Percentiles rank a stretch among this genome's conserved stretches.
Conservation (phyloP, 805 yeast species). For the Brettanomyces naardenensis region DNA sequence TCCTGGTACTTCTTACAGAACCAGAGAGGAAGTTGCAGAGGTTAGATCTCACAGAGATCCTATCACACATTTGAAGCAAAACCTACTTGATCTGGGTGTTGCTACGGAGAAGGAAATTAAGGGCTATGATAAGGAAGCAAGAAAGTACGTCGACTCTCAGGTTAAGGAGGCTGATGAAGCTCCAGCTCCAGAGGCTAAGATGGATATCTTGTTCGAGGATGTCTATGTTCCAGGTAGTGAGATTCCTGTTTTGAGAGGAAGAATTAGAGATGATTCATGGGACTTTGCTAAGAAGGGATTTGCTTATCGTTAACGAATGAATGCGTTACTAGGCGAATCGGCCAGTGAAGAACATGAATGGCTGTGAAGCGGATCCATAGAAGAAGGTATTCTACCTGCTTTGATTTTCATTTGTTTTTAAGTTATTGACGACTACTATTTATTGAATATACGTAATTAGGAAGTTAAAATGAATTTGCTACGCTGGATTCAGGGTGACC, state of each 20-base stretch:
- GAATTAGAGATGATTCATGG: slow-evolving; percentile 95
- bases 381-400: neutral
- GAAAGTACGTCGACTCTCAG: slow-evolving; percentile 92
- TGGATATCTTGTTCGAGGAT: slow-evolving; percentile 92
- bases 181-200: slow-evolving; percentile 92
- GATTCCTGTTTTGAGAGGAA: slow-evolving; percentile 88
- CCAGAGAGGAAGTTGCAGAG: slow-evolving; percentile 99
- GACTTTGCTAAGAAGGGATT: slow-evolving; percentile 31
- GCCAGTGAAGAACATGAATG: neutral
- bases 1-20: slow-evolving; percentile 99
- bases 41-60: slow-evolving; percentile 99
- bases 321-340: too few species aligned
- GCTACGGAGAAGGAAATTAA: slow-evolving; percentile 95
- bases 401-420: neutral
- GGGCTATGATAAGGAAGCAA: slow-evolving; percentile 90
- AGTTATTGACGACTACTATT: neutral
- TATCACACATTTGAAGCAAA: slow-evolving; percentile 89
- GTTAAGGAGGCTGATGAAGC: slow-evolving; percentile 88
- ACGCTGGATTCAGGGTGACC: too few species aligned
- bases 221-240: slow-evolving; percentile 94
- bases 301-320: slow-evolving; percentile 25
- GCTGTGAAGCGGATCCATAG: neutral
- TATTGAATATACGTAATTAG: too few species aligned
- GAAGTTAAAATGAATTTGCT: too few species aligned
- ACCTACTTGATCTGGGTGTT: slow-evolving; percentile 70